phyloP scores from a whole-genome alignment of 768 basidiomycete species.

The Leccinum boreale region DNA sequence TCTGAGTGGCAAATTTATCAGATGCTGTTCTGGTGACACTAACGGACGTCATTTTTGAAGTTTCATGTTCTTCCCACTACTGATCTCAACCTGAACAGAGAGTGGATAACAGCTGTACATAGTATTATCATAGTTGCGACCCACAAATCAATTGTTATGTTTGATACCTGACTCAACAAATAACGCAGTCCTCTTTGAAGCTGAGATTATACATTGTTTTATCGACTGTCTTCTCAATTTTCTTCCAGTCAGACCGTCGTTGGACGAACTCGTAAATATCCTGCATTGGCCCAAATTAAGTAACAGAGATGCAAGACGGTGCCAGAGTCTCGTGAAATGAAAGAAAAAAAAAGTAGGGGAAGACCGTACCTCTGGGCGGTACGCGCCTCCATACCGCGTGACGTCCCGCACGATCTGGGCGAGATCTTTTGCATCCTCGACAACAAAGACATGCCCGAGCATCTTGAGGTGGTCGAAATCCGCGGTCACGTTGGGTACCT shows the following conservation, averaged over 20 bases:
- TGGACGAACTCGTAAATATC: slow-evolving; percentile 97
- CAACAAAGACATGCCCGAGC: slow-evolving; percentile 95
- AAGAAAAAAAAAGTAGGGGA: neutral
- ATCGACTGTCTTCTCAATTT: slow-evolving; percentile 94
- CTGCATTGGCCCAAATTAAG: slow-evolving; percentile 28
- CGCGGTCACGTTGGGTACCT: slow-evolving; percentile 76
- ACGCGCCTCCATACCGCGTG: slow-evolving; percentile 91
- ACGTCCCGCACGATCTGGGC: slow-evolving; percentile 96
- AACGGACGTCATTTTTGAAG: neutral
- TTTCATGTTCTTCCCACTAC: neutral
- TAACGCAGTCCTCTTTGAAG: slow-evolving; percentile 87
- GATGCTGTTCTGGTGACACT: neutral
- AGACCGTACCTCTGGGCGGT: slow-evolving; percentile 80
- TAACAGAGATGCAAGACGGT: neutral
- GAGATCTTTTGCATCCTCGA: slow-evolving; percentile 93
- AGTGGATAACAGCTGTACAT: neutral
- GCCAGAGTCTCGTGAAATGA: neutral
- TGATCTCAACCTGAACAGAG: neutral
- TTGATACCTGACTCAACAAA: slow-evolving; percentile 32
- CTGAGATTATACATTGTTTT: slow-evolving; percentile 93
- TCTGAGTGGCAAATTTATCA: neutral
- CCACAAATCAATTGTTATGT: too few relatives aligned
- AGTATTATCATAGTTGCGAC: neutral
- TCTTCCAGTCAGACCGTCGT: slow-evolving; percentile 95
- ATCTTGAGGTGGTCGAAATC: slow-evolving; percentile 96